A percentile compares a stretch with the other conserved stretches of the same genome.
Conservation (phyloP, 176 grass and related monocot species). For the Avena sativa region DNA sequence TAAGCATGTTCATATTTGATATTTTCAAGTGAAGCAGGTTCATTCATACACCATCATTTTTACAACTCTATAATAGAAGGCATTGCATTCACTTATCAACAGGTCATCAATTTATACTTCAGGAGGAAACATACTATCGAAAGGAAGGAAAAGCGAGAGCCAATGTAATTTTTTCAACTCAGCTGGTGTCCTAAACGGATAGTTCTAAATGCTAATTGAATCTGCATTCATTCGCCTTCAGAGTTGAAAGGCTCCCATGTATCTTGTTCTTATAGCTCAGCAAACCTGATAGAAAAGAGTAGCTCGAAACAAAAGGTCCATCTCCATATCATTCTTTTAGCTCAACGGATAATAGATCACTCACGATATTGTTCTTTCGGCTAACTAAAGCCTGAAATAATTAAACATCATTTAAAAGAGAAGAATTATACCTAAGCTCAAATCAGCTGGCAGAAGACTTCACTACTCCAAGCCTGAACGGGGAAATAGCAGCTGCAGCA, state of each 20-base stretch:
- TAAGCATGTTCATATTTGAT: too few species aligned
- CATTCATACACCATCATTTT: too few species aligned
- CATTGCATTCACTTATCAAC: too few species aligned
- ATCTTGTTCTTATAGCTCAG: not conserved
- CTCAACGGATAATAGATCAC: not conserved
- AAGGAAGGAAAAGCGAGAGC: too few species aligned
- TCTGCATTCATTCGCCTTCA: not conserved
- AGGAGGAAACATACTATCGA: too few species aligned
- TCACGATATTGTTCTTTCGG: not conserved
- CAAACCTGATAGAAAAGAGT: not conserved
- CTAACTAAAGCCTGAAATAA: not conserved
- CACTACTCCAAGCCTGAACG: not conserved
- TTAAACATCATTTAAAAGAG: too few species aligned
- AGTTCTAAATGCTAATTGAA: too few species aligned
- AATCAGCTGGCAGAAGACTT: not conserved
- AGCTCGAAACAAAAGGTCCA: not conserved
- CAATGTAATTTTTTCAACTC: too few species aligned
- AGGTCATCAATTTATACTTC: too few species aligned
- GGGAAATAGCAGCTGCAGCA: not conserved
- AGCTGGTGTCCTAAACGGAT: too few species aligned
- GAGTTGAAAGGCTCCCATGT: not conserved
- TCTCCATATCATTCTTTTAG: not conserved
- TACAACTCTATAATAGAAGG: too few species aligned
- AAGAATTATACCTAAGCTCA: not conserved
- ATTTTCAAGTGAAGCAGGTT: too few species aligned